Evolutionary conservation across 495 filamentous ascomycete genomes (phyloP).

Genomic region (Pseudomonodictys pantanalensis): DNA sequence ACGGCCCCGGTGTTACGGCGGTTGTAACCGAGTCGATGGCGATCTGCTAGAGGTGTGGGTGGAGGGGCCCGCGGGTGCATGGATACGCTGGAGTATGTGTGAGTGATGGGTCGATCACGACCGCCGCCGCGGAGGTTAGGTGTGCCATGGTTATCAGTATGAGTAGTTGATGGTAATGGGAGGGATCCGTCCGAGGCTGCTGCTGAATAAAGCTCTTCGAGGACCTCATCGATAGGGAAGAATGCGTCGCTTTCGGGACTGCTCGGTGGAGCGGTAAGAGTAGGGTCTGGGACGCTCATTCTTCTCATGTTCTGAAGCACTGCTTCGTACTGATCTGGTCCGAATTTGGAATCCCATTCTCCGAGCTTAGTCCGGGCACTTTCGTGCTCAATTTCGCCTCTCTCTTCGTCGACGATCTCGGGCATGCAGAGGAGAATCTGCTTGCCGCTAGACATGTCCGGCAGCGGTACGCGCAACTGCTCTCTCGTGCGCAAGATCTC

Average conservation of each 20-base stretch:
- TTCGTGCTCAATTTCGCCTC: background rate
- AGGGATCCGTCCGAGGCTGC: no score
- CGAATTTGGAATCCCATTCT: background rate
- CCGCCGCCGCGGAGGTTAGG: no score
- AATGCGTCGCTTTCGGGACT: background rate
- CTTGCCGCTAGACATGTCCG: conserved; percentile 10
- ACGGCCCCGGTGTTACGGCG: no score
- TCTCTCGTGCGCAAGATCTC: conserved; percentile 9
- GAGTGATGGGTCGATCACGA: no score
- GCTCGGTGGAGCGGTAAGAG: no score
- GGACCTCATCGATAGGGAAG: background rate
- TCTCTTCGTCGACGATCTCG: background rate
- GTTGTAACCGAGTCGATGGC: no score
- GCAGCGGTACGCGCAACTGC: background rate
- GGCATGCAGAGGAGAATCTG: background rate
- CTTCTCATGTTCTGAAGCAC: background rate
- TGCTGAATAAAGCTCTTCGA: no score
- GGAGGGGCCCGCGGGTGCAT: no score
- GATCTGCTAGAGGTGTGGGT: no score
- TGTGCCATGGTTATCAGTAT: no score
- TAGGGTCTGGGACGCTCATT: background rate
- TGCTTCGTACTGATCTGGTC: background rate
- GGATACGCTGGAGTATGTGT: no score
- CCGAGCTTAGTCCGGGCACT: background rate
- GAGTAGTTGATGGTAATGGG: no score